Evolutionary conservation across 2,329 filamentous ascomycete species (phyloP), one percentile per base, ranked within the genome.

Genomic region (Clarireedia paspali): DNA sequence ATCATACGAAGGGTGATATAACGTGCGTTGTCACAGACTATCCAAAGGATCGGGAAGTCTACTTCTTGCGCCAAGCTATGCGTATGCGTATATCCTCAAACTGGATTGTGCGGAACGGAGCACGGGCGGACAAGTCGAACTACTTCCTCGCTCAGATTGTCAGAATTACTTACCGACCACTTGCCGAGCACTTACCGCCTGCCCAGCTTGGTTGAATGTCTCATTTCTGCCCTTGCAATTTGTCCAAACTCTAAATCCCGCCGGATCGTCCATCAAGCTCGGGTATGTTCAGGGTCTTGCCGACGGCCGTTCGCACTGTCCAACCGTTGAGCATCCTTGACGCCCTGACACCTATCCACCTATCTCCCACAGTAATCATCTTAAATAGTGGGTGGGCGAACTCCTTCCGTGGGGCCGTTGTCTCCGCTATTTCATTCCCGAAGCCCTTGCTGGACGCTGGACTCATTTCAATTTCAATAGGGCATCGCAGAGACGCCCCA

Each of bases 181-280:
- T 20, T 20, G 20, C 20, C 20, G 20, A 20, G 20, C 20, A 20
- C 30, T 34, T 12, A 34, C 30, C 30, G 30, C 30, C 30, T 34
- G 12, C 30, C 30, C 5, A 34, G 10, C 30, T 12, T 12, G 30
- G 30, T 5, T 20, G 27, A 30, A 38, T 6, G 23, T 20, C 14
- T 17, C 15, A 42, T 20, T 23, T 44, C 42, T 39, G 34, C 17
- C 46, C 46, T 26, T 42, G 53, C 53, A 46, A 7, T 5, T 14
- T 6, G 24, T 46, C n/a, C 17, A 49, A 50, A 49, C 34, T 54
- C 34, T 54, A 54, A 48, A 54, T 40, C 12, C 12, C 30, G 40
- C 45, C 46, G 46, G 53, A 55, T 55, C 47, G 47, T 40, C 47
- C 52, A 49, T 49, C 46, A 49, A 49, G 44, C 45, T 54, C 44